Evolutionary conservation across 768 basidiomycete genomes (phyloP), one percentile per base, ranked within the genome.

Genomic region (Lactarius hatsudake): DNA sequence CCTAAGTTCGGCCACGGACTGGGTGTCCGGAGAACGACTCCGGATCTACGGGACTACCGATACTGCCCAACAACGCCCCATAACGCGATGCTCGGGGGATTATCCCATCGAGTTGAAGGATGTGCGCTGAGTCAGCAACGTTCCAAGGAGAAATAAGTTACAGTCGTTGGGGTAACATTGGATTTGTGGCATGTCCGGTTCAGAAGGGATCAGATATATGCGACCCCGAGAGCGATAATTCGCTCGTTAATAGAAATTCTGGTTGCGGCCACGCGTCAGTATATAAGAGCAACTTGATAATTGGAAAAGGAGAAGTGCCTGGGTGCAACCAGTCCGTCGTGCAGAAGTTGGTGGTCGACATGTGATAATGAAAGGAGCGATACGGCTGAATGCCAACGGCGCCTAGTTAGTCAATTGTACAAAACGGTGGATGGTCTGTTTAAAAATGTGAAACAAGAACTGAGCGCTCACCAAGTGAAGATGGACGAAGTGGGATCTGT

Each of bases 11-110:
- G 20, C 36, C 36, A 53, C 12, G 17, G 42, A 57, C 34, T 17
- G 30, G 30, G 30, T 15, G 20, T 8, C 48, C 15, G 45, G 53
- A 32, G 56, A 43, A 34, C 17, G 36, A 61, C 23, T 61, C 59
- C 34, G 45, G 51, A 59, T 63, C 32, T 55, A 36, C 62, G 53
- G 26, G 32, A n/a, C 40, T 17, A 20, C 23, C 40, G 23, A 63
- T 15, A 61, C 18, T 5, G 38, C n/a, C 30, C 10, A 54, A 54
- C 2, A 13, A 17, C 9, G 42, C 7, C 40, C 17, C 34, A 54
- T 6, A 20, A 10, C 4, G 42, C 12, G 38, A 13, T 40, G 34
- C 53, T 5, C 28, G 40, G 62, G 34, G 63, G 45, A 36, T 4
- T 60, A 45, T 60, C 38, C 32, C 10, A 36, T 30, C 18, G 8